These are phyloP conservation scores for Lactifluus piperatus DNA, from an alignment of 768 basidiomycete species.

Conservation along the genomic window DNA sequence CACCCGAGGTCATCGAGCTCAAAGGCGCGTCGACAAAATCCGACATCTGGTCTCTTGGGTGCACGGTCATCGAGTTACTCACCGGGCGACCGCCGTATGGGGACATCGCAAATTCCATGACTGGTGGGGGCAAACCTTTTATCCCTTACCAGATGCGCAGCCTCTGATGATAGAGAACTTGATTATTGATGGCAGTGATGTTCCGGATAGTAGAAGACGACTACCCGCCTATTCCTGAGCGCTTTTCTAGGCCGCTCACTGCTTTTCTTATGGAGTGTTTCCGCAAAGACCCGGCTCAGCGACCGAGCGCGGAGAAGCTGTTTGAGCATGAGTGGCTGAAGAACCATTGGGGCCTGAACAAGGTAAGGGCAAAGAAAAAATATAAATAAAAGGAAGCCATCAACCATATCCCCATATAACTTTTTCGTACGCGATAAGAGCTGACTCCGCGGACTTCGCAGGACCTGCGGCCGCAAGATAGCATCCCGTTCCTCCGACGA, in stretches of 20 bases:
- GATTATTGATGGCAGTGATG: constrained; percentile 54
- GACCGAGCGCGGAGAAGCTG: constrained; percentile 79
- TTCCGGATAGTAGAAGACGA: constrained; percentile 95
- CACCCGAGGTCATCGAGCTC: constrained; percentile 93
- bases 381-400: not conserved
- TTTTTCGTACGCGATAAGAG: not conserved
- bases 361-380: too few species aligned
- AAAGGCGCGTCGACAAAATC: constrained; percentile 89
- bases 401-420: not conserved
- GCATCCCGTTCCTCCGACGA: constrained; percentile 89
- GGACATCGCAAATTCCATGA: constrained; percentile 84
- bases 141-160: not conserved
- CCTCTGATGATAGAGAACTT: not conserved
- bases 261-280: constrained; percentile 88
- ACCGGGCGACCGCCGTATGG: constrained; percentile 90
- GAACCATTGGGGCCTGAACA: constrained; percentile 66
- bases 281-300: constrained; percentile 70
- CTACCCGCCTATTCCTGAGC: constrained; percentile 78
- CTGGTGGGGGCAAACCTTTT: constrained; percentile 40
- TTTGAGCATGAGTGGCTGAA: constrained; percentile 91
- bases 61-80: constrained; percentile 89
- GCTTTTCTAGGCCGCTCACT: constrained; percentile 61
- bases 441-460: constrained; percentile 23
- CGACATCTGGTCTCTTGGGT: constrained; percentile 94
- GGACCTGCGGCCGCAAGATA: constrained; percentile 87